phyloP scores from a whole-genome alignment of 2,329 filamentous ascomycete genomes.

The Zarea fungicola region DNA sequence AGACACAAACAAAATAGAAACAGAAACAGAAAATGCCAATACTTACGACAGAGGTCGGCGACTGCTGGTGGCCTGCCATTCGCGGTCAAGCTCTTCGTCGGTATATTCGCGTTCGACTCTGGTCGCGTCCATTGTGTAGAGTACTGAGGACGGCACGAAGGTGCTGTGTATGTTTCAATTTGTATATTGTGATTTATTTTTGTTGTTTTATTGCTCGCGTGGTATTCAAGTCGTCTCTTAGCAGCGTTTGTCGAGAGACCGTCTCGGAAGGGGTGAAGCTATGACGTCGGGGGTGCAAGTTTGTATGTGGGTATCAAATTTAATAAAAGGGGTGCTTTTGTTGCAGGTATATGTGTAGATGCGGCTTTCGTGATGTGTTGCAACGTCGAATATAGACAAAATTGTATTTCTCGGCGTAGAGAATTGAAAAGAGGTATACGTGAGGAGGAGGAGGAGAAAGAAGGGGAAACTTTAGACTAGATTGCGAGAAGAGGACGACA shows the following conservation, averaged over 20 bases:
- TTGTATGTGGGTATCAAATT: constrained; percentile 9
- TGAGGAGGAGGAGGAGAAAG: neutral
- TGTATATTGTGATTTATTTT: neutral
- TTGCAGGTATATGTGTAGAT: neutral
- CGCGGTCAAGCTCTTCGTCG: constrained; percentile 66
- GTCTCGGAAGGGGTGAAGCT: constrained; percentile 7
- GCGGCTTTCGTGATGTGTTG: neutral
- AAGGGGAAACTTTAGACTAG: neutral
- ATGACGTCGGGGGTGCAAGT: constrained; percentile 10
- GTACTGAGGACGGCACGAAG: neutral
- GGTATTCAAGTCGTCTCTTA: neutral
- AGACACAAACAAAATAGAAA: neutral
- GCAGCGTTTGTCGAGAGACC: no score
- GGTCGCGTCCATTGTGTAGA: constrained; percentile 5
- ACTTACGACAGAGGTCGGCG: constrained; percentile 80
- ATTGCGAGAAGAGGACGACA: neutral
- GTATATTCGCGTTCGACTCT: constrained; percentile 27
- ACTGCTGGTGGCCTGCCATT: constrained; percentile 76
- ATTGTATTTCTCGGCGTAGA: neutral
- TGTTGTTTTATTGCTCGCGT: neutral
- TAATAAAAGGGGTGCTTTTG: neutral
- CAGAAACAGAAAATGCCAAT: constrained; percentile 50
- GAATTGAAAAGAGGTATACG: neutral
- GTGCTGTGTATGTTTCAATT: neutral
- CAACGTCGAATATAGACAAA: neutral